Evolutionary conservation across 768 basidiomycete species (phyloP), one percentile per base, ranked within the genome.

Genomic region (Podaxis sp.): DNA sequence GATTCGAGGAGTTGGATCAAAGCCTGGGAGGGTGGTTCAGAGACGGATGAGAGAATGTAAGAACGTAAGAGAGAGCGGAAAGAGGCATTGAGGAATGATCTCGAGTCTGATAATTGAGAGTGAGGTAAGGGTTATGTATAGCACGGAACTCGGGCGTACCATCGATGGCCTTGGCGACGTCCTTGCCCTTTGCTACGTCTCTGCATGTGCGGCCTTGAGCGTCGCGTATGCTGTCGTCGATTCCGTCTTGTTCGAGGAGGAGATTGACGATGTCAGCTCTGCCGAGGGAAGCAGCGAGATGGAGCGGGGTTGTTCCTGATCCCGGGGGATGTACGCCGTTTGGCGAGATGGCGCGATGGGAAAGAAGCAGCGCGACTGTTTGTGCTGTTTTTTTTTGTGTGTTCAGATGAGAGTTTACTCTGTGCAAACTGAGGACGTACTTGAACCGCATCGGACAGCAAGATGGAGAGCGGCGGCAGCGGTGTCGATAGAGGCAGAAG

Each of bases 181-280:
- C 93, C 66, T 82, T 87, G 2, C 81, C 82, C 50, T 82, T 82
- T 0, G 92, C 93, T 3, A 91, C 86, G 9, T 96, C 93, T 47
- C 82, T 75, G 55, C 85, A 85, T 0, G 88, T 88, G 65, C 80
- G 80, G 1, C 93, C 91, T 9, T 88, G 79, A 4, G 66, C 72
- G 68, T 97, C 91, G 4, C 85, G 74, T 11, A 88, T 68, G 1
- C 86, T 89, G 66, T 97, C 96, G 69, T 98, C 88, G 46, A 95
- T 86, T 2, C 75, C 81, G 0, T 90, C 87, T 66, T 96, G 90
- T 57, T 90, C 89, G 1, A 98, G 80, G 2, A 98, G 77, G 11
- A 95, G 72, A 51, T 81, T 79, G 9, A 96, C 87, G 36, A 92
- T 80, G 60, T 93, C 92, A 3, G 80, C 73, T 25, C 93, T 79